Evolutionary conservation across 305 asterid species (phyloP), one percentile per base, ranked within the genome.

Genomic region (Fraxinus platypoda): DNA sequence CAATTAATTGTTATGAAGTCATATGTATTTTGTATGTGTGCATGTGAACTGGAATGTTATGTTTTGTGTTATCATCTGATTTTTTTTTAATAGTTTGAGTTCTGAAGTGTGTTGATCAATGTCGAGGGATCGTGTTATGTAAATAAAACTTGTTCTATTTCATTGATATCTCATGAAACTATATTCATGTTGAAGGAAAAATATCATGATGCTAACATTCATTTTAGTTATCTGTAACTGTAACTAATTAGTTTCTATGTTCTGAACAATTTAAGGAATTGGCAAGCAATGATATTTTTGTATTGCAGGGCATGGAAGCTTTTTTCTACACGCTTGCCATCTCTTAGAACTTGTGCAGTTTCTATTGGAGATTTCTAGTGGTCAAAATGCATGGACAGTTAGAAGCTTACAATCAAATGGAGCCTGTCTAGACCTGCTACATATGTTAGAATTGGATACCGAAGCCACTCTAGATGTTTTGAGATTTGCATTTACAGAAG

Each of bases 381-480:
- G 88, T 76, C 91, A 93, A 78, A 91, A 87, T 88, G 85, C 90
- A 28, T 80, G 84, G 90, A 86, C 87, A 33, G 81, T 78, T 76
- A 81, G 91, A 79, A 80, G 82, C 73, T 83, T 89, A 77, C 85
- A 90, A 76, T 88, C 88, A 78, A 79, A 81, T 86, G 87, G 81
- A 81, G 83, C 85, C 82, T 81, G 84, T 76, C 89, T 92, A 30
- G 91, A 94, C 84, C 83, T 96, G 81, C 87, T 87, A 83, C 87
- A 92, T 89, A 94, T 96, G 78, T 87, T 96, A 87, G 92, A 92
- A 81, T 85, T 94, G 85, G 98, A 96, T 88, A 92, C 97, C 28
- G 94, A 90, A 87, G 97, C 99, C 84, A 91, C 99, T 77, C 92
- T 96, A 78, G 93, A 91, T 85, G 98, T 94, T 68, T 82, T 96